Evolutionary conservation across 345 rosid species (phyloP).

Genomic region (Psidium friedrichsthalianum): DNA sequence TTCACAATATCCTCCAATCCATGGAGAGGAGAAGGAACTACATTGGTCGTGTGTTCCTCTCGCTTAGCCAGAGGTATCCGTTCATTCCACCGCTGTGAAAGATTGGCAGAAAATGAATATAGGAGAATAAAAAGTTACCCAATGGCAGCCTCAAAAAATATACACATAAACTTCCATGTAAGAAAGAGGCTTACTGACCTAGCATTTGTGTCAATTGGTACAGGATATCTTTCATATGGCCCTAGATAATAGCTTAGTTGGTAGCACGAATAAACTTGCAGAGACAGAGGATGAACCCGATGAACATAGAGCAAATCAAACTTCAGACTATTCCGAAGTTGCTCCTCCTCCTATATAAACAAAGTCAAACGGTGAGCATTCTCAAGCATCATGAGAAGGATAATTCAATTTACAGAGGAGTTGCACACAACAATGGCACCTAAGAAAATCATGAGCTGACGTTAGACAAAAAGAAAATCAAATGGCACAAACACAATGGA

Average conservation of each 20-base stretch:
- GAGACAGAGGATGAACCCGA: conserved; percentile 53
- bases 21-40: conserved; percentile 49
- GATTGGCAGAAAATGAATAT: conserved; percentile 8
- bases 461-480: neutral
- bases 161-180: neutral
- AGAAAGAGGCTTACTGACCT: conserved; percentile 36
- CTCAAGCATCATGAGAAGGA: neutral
- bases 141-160: neutral
- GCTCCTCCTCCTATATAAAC: conserved; percentile 62
- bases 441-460: neutral
- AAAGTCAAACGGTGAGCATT: neutral
- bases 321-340: conserved; percentile 72
- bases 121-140: neutral
- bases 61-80: conserved; percentile 63
- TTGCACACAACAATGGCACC: neutral
- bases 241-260: conserved; percentile 14
- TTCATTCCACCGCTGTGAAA: conserved; percentile 83
- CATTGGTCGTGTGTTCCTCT: conserved; percentile 41
- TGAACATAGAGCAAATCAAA: conserved; percentile 74
- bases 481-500: neutral
- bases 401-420: neutral
- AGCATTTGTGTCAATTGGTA: conserved; percentile 37
- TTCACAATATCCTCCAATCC: conserved; percentile 52
- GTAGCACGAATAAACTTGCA: conserved; percentile 30
- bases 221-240: conserved; percentile 30